These are phyloP conservation scores for Flaveria brownii DNA, from an alignment of 129 eudicot species.

Conservation along the genomic window DNA sequence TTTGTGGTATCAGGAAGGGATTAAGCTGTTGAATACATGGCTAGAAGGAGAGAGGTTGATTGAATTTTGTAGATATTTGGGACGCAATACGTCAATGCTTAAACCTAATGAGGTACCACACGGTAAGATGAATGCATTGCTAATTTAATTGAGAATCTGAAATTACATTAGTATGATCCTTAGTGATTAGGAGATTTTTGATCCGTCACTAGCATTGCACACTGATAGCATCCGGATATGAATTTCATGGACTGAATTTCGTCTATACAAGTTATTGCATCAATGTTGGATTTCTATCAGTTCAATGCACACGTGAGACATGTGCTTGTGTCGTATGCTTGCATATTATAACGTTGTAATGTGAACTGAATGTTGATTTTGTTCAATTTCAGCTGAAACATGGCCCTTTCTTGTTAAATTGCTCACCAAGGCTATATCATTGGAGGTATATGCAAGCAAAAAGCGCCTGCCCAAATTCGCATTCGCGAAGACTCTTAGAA, in stretches of 20 bases:
- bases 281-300: conserved; percentile 14
- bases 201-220: neutral
- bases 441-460: conserved; percentile 75
- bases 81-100: conserved; percentile 63
- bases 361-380: conserved; percentile 20
- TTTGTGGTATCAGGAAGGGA: conserved; percentile 69
- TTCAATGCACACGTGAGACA: conserved; percentile 1
- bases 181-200: conserved; percentile 5
- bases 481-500: conserved; percentile 80
- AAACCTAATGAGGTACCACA: conserved; percentile 68
- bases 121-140: conserved; percentile 52
- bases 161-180: neutral
- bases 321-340: conserved; percentile 11
- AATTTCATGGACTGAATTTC: conserved; percentile 9
- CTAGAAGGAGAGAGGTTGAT: conserved; percentile 70
- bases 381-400: conserved; percentile 64
- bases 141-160: neutral
- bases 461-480: conserved; percentile 64
- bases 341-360: conserved; percentile 1
- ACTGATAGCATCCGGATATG: neutral
- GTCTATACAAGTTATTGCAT: conserved; percentile 1
- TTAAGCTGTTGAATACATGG: conserved; percentile 79
- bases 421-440: conserved; percentile 53
- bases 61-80: conserved; percentile 69
- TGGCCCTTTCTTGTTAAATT: conserved; percentile 85